phyloP scores from a whole-genome alignment of 2,329 filamentous ascomycete genomes.

The Endocalyx cinctus region DNA sequence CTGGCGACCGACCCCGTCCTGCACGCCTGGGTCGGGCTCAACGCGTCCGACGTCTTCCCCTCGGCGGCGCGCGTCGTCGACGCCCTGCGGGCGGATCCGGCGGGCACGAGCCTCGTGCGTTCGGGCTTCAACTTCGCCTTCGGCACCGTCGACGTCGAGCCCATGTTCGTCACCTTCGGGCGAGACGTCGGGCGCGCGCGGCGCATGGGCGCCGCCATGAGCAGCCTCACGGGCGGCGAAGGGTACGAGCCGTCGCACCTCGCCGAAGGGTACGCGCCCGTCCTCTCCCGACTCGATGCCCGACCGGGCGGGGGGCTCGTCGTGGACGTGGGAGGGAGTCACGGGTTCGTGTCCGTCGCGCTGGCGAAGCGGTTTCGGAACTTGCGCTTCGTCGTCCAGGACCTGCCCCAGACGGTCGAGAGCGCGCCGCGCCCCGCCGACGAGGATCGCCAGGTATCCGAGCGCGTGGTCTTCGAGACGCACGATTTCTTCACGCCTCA shows the following conservation, averaged over 20 bases:
- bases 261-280: constrained; percentile 51
- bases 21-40: constrained; percentile 52
- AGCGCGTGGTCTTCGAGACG: constrained; percentile 22
- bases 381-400: constrained; percentile 53
- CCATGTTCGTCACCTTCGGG: constrained; percentile 50
- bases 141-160: constrained; percentile 44
- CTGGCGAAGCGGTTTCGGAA: constrained; percentile 46
- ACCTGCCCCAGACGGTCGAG: constrained; percentile 44
- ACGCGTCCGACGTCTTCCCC: constrained; percentile 50
- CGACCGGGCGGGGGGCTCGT: constrained; percentile 41
- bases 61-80: constrained; percentile 41
- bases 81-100: constrained; percentile 40
- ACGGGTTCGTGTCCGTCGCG: constrained; percentile 53
- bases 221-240: constrained; percentile 48
- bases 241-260: constrained; percentile 52
- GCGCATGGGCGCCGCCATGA: constrained; percentile 52
- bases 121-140: constrained; percentile 50
- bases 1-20: constrained; percentile 45
- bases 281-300: constrained; percentile 43
- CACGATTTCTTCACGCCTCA: constrained; percentile 43
- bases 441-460: constrained; percentile 23
- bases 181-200: constrained; percentile 42
- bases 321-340: constrained; percentile 56
- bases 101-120: constrained; percentile 42
- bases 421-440: constrained; percentile 40